phyloP scores from a whole-genome alignment of 2,329 filamentous ascomycete genomes.

The Aureobasidium subglaciale region DNA sequence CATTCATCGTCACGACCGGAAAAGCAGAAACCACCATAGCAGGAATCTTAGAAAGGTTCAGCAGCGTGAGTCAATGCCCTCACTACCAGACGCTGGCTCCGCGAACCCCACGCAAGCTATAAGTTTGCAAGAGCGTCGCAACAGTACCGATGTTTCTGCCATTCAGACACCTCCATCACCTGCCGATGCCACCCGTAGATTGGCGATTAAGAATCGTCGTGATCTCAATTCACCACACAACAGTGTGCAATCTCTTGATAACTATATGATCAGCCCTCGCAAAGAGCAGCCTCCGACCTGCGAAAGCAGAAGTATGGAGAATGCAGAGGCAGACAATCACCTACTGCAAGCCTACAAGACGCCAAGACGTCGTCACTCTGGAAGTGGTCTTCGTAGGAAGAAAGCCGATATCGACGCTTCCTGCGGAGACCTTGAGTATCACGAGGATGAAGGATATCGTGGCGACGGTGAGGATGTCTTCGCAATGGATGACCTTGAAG shows the following conservation, averaged over 20 bases:
- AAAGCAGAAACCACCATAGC: conserved; percentile 58
- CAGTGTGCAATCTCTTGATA: conserved; percentile 1
- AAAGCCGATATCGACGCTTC: conserved; percentile 56
- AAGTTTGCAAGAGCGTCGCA: conserved; percentile 28
- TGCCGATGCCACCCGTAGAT: conserved; percentile 33
- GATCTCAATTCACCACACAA: conserved; percentile 13
- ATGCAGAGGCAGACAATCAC: conserved; percentile 9
- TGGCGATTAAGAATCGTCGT: conserved; percentile 32
- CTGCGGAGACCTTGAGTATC: conserved; percentile 78
- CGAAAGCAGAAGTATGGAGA: conserved; percentile 14
- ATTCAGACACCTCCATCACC: conserved; percentile 23
- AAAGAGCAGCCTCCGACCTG: background rate
- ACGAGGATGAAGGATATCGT: conserved; percentile 80
- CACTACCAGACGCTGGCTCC: background rate
- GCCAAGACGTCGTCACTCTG: conserved; percentile 68
- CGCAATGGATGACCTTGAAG: conserved; percentile 52
- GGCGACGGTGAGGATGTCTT: conserved; percentile 70
- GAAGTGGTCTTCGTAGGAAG: conserved; percentile 72
- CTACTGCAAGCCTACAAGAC: conserved; percentile 14
- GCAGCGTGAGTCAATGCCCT: conserved; percentile 12
- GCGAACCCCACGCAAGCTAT: background rate
- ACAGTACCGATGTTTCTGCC: conserved; percentile 32
- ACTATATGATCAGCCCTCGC: background rate
- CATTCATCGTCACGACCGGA: conserved; percentile 70
- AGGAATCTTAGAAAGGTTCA: conserved; percentile 42